Conservation (phyloP, 2,329 filamentous ascomycete genomes). For the Calonectria ilicicola region DNA sequence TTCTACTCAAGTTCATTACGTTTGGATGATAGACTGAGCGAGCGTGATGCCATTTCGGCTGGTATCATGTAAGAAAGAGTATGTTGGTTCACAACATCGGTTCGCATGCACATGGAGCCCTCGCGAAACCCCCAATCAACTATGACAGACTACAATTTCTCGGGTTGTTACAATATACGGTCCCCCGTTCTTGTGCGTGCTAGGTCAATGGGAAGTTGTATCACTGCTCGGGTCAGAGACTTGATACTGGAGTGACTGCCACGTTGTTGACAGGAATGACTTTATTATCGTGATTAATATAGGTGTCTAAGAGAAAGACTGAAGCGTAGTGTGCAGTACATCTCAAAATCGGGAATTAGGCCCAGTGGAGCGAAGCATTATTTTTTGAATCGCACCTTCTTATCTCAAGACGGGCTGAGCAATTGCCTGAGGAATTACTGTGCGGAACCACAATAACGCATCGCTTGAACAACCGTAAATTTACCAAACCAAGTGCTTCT, state of each 20-base stretch:
- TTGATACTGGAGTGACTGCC: not conserved
- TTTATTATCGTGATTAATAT: not conserved
- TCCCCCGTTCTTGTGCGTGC: not conserved
- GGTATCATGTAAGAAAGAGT: not conserved
- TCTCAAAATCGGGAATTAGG: not conserved
- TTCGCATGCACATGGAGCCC: not conserved
- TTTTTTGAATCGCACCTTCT: not conserved
- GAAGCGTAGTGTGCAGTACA: not conserved
- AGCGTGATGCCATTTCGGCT: not conserved
- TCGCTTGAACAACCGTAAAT: not conserved
- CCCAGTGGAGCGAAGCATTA: not conserved
- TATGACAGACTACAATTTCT: not conserved
- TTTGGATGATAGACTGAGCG: not conserved
- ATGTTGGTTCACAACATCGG: not conserved
- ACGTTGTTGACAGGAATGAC: not conserved
- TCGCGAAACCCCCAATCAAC: not conserved
- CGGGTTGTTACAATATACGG: not conserved
- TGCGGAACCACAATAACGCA: not conserved
- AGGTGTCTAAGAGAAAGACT: not conserved
- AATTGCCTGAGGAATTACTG: not conserved
- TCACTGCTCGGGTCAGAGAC: conserved; percentile 4
- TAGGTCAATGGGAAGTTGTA: conserved; percentile 7
- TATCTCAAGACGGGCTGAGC: too few species aligned
- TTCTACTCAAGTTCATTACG: not conserved
- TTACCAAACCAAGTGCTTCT: not conserved